A percentile compares a stretch with the other conserved stretches of the same genome.
Evolutionary conservation across 1,139 yeast genomes (phyloP).

Genomic region (Spathaspora sp.): DNA sequence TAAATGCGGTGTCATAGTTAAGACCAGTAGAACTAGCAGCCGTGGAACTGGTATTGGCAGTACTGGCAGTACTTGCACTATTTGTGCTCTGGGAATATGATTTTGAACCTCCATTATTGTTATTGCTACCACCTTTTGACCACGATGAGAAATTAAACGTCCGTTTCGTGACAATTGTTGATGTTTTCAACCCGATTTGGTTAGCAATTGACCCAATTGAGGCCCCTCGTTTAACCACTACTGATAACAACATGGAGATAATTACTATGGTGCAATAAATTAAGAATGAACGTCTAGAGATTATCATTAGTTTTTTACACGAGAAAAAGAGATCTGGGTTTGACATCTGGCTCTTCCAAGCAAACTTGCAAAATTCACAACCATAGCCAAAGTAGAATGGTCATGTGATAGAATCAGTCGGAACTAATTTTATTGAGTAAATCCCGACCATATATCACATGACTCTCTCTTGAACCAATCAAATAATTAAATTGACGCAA

Average conservation of each 20-base stretch:
- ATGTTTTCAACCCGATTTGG: conserved; percentile 7
- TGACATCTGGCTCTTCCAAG: no score
- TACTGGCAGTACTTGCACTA: not conserved
- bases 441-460: not conserved
- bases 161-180: conserved; percentile 9
- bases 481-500: conserved; percentile 4
- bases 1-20: conserved; percentile 19
- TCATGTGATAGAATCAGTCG: no score
- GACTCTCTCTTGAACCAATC: conserved; percentile 2
- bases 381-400: no score
- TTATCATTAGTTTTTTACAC: not conserved
- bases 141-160: conserved; percentile 21
- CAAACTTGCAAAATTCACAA: no score
- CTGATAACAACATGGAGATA: conserved; percentile 31
- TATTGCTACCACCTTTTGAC: conserved; percentile 7
- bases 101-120: conserved; percentile 10
- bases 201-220: conserved; percentile 9
- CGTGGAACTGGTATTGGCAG: conserved; percentile 6
- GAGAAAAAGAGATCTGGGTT: not conserved
- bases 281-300: conserved; percentile 5
- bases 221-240: conserved; percentile 23
- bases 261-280: conserved; percentile 15
- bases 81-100: conserved; percentile 5
- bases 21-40: conserved; percentile 14
- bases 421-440: not conserved